These are phyloP conservation scores for Tricholoma matsutake DNA, from an alignment of 768 basidiomycete species.

Conservation along the genomic window DNA sequence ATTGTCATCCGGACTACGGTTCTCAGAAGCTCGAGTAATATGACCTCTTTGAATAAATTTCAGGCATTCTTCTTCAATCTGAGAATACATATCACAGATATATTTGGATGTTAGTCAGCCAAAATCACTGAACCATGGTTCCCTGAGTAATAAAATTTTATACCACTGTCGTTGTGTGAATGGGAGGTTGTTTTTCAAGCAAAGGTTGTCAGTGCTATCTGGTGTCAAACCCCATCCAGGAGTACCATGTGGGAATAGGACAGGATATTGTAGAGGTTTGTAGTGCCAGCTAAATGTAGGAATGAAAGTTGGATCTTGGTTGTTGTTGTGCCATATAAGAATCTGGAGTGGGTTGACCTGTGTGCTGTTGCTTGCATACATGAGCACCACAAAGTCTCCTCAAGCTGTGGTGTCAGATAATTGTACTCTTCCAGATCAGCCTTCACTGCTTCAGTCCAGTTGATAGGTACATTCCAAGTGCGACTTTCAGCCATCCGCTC, in stretches of 20 bases:
- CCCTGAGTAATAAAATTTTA: not conserved
- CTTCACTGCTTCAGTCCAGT: not conserved
- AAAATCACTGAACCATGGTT: too few relatives aligned
- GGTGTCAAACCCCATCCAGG: slow-evolving; percentile 1
- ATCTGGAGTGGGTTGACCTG: not conserved
- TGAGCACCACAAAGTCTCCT: too few relatives aligned
- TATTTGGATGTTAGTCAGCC: too few relatives aligned
- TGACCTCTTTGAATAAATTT: too few relatives aligned
- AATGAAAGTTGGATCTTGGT: slow-evolving; percentile 2
- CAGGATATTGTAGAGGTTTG: slow-evolving; percentile 5
- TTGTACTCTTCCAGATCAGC: not conserved
- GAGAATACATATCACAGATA: too few relatives aligned
- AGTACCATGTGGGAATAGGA: slow-evolving; percentile 3
- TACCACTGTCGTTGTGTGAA: not conserved
- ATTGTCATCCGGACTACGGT: too few relatives aligned
- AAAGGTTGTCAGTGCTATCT: not conserved
- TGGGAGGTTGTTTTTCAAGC: not conserved
- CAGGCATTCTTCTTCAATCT: too few relatives aligned
- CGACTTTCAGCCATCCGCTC: not conserved
- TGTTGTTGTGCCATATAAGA: not conserved
- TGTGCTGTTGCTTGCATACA: too few relatives aligned
- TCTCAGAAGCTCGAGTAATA: too few relatives aligned
- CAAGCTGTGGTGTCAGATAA: not conserved
- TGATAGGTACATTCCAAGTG: not conserved
- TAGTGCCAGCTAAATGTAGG: slow-evolving; percentile 1